Percentiles rank a stretch among this genome's conserved stretches.
Evolutionary conservation across 768 basidiomycete genomes (phyloP).

Genomic region (Boletus reticuloceps): DNA sequence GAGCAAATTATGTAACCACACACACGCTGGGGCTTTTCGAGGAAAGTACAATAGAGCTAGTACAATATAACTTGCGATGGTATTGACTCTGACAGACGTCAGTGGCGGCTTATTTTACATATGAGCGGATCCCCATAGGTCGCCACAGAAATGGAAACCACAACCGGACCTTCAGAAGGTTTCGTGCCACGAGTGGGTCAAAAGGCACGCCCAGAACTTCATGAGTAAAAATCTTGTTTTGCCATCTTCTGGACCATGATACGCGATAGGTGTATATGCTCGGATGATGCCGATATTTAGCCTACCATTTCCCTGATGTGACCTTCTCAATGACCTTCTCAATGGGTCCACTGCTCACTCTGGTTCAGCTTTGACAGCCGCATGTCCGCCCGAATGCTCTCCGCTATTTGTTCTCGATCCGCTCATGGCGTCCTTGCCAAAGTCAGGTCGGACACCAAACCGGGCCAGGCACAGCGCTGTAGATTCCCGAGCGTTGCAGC

Average conservation of each 20-base stretch:
- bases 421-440: slow-evolving; percentile 3
- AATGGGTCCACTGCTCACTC: not conserved
- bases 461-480: slow-evolving; percentile 29
- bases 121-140: not conserved
- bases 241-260: not conserved
- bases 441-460: slow-evolving; percentile 29
- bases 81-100: not conserved
- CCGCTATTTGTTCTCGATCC: not conserved
- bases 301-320: not conserved
- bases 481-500: slow-evolving; percentile 13
- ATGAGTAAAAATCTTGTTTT: no score
- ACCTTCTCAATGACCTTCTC: not conserved
- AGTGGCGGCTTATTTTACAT: no score
- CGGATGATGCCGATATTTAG: no score
- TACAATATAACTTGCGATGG: not conserved
- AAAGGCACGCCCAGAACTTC: not conserved
- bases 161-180: no score
- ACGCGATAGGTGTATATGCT: no score
- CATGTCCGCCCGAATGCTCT: not conserved
- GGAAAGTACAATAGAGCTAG: no score
- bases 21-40: no score
- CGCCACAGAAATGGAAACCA: not conserved
- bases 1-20: no score
- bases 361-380: slow-evolving; percentile 10
- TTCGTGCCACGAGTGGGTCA: not conserved